Percentiles rank a stretch among this genome's conserved stretches.
phyloP scores from a whole-genome alignment of 1,284 basidiomycete species.

The Leccinum angustisporum region DNA sequence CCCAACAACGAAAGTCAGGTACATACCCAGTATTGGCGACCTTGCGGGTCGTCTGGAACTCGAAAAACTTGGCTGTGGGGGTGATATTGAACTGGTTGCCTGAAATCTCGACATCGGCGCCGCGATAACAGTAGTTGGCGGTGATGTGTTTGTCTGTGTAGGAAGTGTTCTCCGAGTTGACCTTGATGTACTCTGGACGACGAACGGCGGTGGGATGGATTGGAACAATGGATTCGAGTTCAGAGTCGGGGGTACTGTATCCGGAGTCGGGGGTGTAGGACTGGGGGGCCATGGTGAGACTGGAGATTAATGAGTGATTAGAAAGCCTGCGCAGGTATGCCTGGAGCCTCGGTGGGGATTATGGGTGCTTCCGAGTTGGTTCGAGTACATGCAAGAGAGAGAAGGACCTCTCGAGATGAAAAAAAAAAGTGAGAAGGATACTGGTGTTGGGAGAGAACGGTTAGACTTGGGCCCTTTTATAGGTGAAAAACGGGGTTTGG shows the following conservation, averaged over 20 bases:
- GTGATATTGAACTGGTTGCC: constrained; percentile 77
- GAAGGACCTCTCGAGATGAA: constrained; percentile 26
- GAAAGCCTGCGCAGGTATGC: constrained; percentile 65
- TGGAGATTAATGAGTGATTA: constrained; percentile 50
- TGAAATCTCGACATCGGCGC: constrained; percentile 69
- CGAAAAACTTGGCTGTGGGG: constrained; percentile 75
- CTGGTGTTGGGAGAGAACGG: background rate
- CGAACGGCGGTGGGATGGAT: constrained; percentile 87
- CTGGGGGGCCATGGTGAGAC: constrained; percentile 51
- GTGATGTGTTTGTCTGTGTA: constrained; percentile 85
- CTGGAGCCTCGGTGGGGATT: constrained; percentile 76
- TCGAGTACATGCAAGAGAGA: constrained; percentile 78
- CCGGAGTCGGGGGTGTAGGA: constrained; percentile 53
- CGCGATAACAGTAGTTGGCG: constrained; percentile 82
- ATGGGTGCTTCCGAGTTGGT: constrained; percentile 79
- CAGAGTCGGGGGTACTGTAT: constrained; percentile 64
- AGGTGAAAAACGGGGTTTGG: constrained; percentile 25
- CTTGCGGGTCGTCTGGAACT: constrained; percentile 90
- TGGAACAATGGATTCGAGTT: constrained; percentile 62
- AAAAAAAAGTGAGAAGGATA: background rate
- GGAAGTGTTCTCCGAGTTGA: constrained; percentile 80
- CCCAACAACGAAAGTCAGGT: background rate
- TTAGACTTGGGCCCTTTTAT: constrained; percentile 23
- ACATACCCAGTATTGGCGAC: constrained; percentile 92
- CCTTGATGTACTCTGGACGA: constrained; percentile 74